Percentiles rank a stretch among this genome's conserved stretches.
These are phyloP conservation scores for Pythium oligandrum DNA, from an alignment of 352 stramenopile species.

Conservation along the genomic window DNA sequence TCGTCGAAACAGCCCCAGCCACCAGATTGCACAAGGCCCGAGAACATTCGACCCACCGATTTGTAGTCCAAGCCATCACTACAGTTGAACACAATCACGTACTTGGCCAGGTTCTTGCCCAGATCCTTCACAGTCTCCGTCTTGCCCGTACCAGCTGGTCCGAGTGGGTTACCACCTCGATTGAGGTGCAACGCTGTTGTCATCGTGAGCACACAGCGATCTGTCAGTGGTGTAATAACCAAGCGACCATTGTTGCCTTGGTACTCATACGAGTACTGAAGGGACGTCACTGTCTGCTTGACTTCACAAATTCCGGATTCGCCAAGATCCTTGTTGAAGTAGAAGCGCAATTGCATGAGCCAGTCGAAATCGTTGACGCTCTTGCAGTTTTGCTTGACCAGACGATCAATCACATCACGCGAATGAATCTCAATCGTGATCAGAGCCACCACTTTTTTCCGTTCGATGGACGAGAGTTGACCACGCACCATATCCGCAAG, in stretches of 20 bases:
- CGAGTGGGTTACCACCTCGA: constrained; percentile 87
- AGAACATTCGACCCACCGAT: constrained; percentile 91
- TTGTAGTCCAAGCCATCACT: constrained; percentile 94
- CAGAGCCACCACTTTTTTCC: constrained; percentile 95
- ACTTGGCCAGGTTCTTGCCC: constrained; percentile 92
- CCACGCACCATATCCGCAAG: constrained; percentile 92
- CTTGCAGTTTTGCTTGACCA: constrained; percentile 93
- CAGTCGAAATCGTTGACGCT: constrained; percentile 91
- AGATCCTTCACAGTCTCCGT: constrained; percentile 94
- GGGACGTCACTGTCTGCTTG: constrained; percentile 80
- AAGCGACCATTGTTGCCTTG: constrained; percentile 86
- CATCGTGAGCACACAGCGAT: constrained; percentile 92
- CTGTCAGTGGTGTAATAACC: constrained; percentile 91
- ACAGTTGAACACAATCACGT: constrained; percentile 95
- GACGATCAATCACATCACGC: constrained; percentile 92
- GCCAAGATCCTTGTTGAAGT: constrained; percentile 82
- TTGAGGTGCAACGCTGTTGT: constrained; percentile 91
- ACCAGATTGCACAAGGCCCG: constrained; percentile 89
- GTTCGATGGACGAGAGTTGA: constrained; percentile 84
- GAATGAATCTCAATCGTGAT: constrained; percentile 98
- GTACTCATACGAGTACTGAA: constrained; percentile 86
- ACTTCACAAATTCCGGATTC: constrained; percentile 82
- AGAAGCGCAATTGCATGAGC: constrained; percentile 86
- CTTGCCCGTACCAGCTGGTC: constrained; percentile 91
- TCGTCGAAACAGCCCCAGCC: constrained; percentile 95